phyloP scores from a whole-genome alignment of 345 rosid genomes.

The Noccaea caerulescens region DNA sequence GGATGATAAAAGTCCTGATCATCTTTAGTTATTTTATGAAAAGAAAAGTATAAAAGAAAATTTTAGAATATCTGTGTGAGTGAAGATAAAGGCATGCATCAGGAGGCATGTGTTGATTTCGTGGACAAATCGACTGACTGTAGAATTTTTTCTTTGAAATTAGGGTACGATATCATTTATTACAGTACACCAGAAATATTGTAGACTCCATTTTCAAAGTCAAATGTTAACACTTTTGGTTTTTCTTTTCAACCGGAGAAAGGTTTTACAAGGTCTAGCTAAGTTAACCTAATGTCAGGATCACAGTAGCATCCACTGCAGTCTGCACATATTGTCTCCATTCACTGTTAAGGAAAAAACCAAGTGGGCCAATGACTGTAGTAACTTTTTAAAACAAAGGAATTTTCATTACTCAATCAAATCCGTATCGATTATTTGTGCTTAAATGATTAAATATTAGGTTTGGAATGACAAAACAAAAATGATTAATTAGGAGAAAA shows the following conservation, averaged over 20 bases:
- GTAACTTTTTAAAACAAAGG: conserved; percentile 13
- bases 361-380: conserved; percentile 31
- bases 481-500: conserved; percentile 13
- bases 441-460: background rate
- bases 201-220: conserved; percentile 4
- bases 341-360: conserved; percentile 16
- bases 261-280: conserved; percentile 20
- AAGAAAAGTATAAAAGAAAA: too few species aligned
- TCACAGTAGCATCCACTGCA: conserved; percentile 27
- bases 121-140: conserved; percentile 7
- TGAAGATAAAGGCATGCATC: background rate
- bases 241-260: conserved; percentile 7
- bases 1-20: too few species aligned
- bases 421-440: conserved; percentile 1
- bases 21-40: too few species aligned
- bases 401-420: conserved; percentile 7
- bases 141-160: background rate
- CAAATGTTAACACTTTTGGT: background rate
- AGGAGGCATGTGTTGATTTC: conserved; percentile 35
- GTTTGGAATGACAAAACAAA: background rate
- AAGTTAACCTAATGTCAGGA: conserved; percentile 34
- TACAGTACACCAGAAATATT: conserved; percentile 8
- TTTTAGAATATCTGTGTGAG: background rate
- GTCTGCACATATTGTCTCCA: conserved; percentile 33
- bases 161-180: conserved; percentile 5